Evolutionary conservation across 345 rosid genomes (phyloP).

Genomic region (Citrus australasica): DNA sequence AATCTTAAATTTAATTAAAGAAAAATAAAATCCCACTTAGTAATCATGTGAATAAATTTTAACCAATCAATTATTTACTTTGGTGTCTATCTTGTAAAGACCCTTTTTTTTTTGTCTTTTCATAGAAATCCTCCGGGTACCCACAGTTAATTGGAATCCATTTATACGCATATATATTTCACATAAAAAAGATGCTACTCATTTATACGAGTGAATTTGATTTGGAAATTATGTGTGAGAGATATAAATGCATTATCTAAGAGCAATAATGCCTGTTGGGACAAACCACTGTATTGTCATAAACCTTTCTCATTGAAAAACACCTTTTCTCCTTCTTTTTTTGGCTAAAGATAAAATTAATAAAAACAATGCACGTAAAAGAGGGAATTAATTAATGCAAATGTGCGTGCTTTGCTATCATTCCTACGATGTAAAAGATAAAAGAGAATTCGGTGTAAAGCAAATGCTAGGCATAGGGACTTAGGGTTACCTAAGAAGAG

Average conservation of each 20-base stretch:
- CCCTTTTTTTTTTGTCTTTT: not conserved
- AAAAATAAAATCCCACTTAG: not conserved
- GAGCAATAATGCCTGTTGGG: conserved; percentile 8
- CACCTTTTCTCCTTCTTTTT: not conserved
- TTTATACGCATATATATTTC: not conserved
- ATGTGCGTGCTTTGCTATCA: conserved; percentile 41
- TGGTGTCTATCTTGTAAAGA: not conserved
- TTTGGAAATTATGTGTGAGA: not conserved
- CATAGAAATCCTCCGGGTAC: not conserved
- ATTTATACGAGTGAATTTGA: not conserved
- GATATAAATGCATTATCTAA: not conserved
- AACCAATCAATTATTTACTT: not conserved
- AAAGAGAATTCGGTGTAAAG: conserved; percentile 53
- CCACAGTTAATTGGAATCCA: not conserved
- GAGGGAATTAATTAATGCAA: not conserved
- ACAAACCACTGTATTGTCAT: not conserved
- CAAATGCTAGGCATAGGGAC: not conserved
- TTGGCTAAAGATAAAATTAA: not conserved
- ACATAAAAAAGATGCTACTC: not conserved
- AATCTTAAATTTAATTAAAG: not conserved
- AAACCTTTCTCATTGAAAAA: not conserved
- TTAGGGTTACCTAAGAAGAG: not conserved
- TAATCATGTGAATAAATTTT: not conserved
- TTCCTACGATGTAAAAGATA: conserved; percentile 12
- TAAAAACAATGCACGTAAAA: not conserved